These are phyloP conservation scores for Melastoma candidum DNA, from an alignment of 441 rosid species.

Conservation along the genomic window DNA sequence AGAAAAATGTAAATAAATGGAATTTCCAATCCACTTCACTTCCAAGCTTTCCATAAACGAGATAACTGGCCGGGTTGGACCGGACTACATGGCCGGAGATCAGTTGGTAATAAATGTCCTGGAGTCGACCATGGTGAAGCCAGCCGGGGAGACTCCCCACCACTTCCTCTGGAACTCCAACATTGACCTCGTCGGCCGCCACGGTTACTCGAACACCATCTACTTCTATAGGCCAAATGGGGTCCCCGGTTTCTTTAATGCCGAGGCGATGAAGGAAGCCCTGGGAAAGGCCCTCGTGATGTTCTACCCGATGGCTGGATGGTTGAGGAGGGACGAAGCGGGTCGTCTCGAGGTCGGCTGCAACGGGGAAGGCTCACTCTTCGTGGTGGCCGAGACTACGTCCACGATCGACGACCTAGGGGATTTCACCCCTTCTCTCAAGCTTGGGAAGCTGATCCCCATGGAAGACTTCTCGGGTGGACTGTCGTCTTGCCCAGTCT, in stretches of 20 bases:
- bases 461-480: neutral
- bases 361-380: slow-evolving; percentile 17
- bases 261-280: slow-evolving; percentile 26
- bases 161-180: slow-evolving; percentile 17
- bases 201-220: slow-evolving; percentile 6
- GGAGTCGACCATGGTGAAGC: slow-evolving; percentile 12
- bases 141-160: slow-evolving; percentile 12
- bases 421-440: slow-evolving; percentile 11
- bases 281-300: slow-evolving; percentile 28
- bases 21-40: too few relatives aligned
- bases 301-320: slow-evolving; percentile 34
- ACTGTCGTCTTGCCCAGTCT: neutral
- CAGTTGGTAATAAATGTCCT: slow-evolving; percentile 1
- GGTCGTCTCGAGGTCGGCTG: slow-evolving; percentile 27
- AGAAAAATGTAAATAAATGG: too few relatives aligned
- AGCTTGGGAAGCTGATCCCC: slow-evolving; percentile 23
- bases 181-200: slow-evolving; percentile 19
- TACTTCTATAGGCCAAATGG: slow-evolving; percentile 21
- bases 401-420: slow-evolving; percentile 21
- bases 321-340: slow-evolving; percentile 20
- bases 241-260: slow-evolving; percentile 19
- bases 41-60: too few relatives aligned
- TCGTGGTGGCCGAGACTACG: slow-evolving; percentile 12
- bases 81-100: slow-evolving; percentile 1
- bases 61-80: neutral